Conservation (phyloP, 768 basidiomycete genomes). For the Mrakia blollopis region DNA sequence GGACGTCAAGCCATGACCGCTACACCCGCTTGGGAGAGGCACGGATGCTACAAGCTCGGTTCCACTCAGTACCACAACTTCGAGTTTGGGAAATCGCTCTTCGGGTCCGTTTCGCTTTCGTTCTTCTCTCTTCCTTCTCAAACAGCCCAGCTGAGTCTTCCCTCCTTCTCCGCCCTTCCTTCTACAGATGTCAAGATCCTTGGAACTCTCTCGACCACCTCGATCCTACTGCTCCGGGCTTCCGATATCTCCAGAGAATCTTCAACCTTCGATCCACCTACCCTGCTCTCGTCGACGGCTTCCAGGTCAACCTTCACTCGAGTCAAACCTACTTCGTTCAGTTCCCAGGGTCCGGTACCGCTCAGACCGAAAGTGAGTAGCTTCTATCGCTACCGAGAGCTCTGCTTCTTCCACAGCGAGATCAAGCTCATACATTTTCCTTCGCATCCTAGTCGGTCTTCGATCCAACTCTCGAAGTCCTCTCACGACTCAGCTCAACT, state of each 20-base stretch:
- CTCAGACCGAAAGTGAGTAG: constrained; percentile 58
- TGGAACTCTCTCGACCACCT: constrained; percentile 94
- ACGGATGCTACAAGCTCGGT: constrained; percentile 86
- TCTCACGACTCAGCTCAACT: constrained; percentile 55
- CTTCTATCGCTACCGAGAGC: neutral
- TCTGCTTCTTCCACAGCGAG: neutral
- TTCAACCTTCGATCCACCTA: constrained; percentile 63
- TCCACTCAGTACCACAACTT: constrained; percentile 92
- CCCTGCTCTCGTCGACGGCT: constrained; percentile 77
- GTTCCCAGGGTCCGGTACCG: constrained; percentile 77
- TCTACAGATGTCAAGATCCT: constrained; percentile 61
- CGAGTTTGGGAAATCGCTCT: constrained; percentile 67
- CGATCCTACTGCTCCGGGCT: constrained; percentile 54
- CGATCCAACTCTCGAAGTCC: constrained; percentile 73
- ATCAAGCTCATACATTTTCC: neutral
- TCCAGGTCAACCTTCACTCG: constrained; percentile 69
- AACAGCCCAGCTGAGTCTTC: neutral
- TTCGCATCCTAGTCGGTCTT: constrained; percentile 56
- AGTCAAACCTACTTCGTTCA: constrained; percentile 77
- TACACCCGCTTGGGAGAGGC: constrained; percentile 80
- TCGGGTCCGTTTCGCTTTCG: constrained; percentile 50
- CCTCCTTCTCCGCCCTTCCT: neutral
- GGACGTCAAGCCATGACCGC: constrained; percentile 89
- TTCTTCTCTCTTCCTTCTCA: neutral
- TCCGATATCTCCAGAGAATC: constrained; percentile 56